Conservation (phyloP, 2,329 filamentous ascomycete genomes). For the Conoideocrella luteorostrata region DNA sequence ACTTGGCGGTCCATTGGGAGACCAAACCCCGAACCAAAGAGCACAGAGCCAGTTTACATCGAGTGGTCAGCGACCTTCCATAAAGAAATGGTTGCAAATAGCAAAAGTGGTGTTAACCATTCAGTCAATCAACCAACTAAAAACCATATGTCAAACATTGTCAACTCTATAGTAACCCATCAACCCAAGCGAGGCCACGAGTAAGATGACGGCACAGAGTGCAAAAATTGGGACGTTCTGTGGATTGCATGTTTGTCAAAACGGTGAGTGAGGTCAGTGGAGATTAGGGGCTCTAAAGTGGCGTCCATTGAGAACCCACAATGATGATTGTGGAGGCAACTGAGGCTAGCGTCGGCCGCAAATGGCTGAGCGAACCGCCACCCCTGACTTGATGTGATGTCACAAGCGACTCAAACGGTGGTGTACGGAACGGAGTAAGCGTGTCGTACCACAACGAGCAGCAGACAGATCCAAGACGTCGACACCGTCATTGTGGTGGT, state of each 20-base stretch:
- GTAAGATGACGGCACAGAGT: neutral
- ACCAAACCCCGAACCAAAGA: too few relatives aligned
- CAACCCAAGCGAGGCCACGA: neutral
- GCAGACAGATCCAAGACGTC: too few relatives aligned
- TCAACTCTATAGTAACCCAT: too few relatives aligned
- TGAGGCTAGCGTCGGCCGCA: slow-evolving; percentile 4
- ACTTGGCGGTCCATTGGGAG: too few relatives aligned
- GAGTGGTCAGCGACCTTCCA: too few relatives aligned
- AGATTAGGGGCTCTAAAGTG: neutral
- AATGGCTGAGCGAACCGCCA: neutral
- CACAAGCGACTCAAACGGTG: slow-evolving; percentile 2
- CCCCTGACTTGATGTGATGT: slow-evolving; percentile 3
- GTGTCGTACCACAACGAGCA: too few relatives aligned
- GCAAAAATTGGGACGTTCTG: neutral
- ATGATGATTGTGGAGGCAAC: neutral
- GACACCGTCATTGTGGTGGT: too few relatives aligned
- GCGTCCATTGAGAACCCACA: neutral
- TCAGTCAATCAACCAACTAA: too few relatives aligned
- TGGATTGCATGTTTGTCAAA: slow-evolving; percentile 1
- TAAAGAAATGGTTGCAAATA: too few relatives aligned
- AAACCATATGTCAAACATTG: too few relatives aligned
- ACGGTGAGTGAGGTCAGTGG: slow-evolving; percentile 7
- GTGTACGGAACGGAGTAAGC: neutral
- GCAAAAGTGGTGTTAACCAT: too few relatives aligned
- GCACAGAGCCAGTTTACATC: too few relatives aligned